phyloP scores from a whole-genome alignment of 352 stramenopile genomes.

The Globisporangium acanthophoron region DNA sequence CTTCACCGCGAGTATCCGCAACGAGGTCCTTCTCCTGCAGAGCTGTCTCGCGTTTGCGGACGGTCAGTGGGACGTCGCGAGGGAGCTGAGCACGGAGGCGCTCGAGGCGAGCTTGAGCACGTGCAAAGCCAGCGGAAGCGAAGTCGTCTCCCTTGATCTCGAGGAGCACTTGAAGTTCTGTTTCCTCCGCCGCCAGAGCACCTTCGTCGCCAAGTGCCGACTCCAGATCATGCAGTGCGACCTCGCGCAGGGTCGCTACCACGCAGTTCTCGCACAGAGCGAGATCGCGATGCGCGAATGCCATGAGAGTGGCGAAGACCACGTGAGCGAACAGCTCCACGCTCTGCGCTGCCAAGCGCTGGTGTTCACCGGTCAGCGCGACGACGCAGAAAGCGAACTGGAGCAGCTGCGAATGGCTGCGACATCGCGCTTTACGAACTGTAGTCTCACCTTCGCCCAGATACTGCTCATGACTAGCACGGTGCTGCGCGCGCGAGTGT shows the following conservation, averaged over 20 bases:
- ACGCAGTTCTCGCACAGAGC: slow-evolving; percentile 20
- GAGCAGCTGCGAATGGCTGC: slow-evolving; percentile 18
- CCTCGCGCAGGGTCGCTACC: slow-evolving; percentile 26
- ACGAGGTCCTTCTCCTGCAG: slow-evolving; percentile 30
- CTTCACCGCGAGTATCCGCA: slow-evolving; percentile 12
- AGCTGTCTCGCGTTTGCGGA: slow-evolving; percentile 28
- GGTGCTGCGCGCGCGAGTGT: slow-evolving; percentile 29
- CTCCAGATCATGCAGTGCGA: slow-evolving; percentile 33
- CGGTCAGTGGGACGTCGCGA: slow-evolving; percentile 28
- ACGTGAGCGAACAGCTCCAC: slow-evolving; percentile 37
- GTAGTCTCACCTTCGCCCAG: slow-evolving; percentile 28
- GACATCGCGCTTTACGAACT: slow-evolving; percentile 16
- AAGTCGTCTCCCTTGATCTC: slow-evolving; percentile 14
- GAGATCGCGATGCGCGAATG: slow-evolving; percentile 33
- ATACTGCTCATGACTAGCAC: slow-evolving; percentile 33
- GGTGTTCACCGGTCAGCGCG: slow-evolving; percentile 30
- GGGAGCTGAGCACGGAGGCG: slow-evolving; percentile 18
- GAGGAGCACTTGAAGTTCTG: slow-evolving; percentile 38
- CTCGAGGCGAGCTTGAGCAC: slow-evolving; percentile 11
- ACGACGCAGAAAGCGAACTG: slow-evolving; percentile 21
- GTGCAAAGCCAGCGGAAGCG: not conserved
- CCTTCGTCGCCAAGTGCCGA: slow-evolving; percentile 32
- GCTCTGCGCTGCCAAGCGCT: slow-evolving; percentile 31
- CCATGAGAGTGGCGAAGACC: slow-evolving; percentile 26
- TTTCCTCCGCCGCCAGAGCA: slow-evolving; percentile 22